Base-by-base conservation (phyloP, 1,139 yeast genomes). In the Hanseniaspora sp. region DNA sequence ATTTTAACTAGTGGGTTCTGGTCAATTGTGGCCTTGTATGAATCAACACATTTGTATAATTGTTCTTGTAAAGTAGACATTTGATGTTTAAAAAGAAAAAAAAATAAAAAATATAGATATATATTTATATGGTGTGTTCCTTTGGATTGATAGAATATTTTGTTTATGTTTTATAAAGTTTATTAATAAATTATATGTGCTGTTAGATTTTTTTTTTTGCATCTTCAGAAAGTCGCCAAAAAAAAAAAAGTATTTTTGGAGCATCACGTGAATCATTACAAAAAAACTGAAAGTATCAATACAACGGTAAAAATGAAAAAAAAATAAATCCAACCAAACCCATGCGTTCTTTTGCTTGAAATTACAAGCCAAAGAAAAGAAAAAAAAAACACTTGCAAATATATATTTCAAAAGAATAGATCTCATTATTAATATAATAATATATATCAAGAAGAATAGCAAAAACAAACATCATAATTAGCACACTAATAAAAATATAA, bases 1-100 rank as follows among this genome's bases (percentile, higher is more conserved):
- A 88, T 72, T 67, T 79, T 76, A 59, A 82, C 69, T 52, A 70
- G 70, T 33, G 64, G 65, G 59, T 69, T 65, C 59, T 62, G 48
- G 59, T 61, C 9, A 63, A 63, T 52, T 64, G 69, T 58, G 59
- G 62, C 55, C 64, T 57, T 58, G 63, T 83, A 82, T 51, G 77
- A 74, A 41, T 69, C 62, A 59, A 72, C 71, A 8, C 86, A 76
- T 46, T 75, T 54, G 54, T 46, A 38, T 23, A 49, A 17, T 46
- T 54, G 54, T 11, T 46, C 42, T 38, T 44, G 45, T 3, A 58
- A 54, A 13, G 58, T 52, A 31, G 60, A 56, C 72, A 74, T 59
- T 71, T 72, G 60, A 12, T 5, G n/a, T 18, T 35, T n/a, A n/a
- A n/a, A n/a, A n/a, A n/a, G n/a, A 23, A 23, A 23, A 23, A 23